Percentiles rank a stretch among this genome's conserved stretches.
Evolutionary conservation across 208 protist species (phyloP).

Genomic region (Crithidia sp.): DNA sequence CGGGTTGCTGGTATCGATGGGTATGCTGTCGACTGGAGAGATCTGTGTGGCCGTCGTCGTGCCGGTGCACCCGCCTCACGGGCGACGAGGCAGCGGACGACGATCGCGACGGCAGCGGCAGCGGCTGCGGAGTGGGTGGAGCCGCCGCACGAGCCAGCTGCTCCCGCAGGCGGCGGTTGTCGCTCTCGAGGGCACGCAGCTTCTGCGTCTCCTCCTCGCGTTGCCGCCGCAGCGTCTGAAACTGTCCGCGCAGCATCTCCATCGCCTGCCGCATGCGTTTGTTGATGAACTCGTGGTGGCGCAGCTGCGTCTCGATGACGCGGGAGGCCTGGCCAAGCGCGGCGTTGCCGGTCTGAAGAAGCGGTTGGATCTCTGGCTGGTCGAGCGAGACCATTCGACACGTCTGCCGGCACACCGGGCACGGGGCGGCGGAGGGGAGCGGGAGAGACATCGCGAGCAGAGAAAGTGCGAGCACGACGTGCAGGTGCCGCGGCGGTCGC

Average conservation of each 20-base stretch:
- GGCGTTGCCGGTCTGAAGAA: constrained; percentile 48
- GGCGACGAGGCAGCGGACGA: neutral
- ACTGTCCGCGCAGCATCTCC: constrained; percentile 58
- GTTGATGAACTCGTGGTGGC: constrained; percentile 62
- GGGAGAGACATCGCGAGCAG: constrained; percentile 69
- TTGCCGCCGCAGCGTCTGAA: constrained; percentile 38
- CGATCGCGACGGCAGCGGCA: neutral
- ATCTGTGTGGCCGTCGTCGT: neutral
- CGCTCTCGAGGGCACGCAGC: constrained; percentile 16
- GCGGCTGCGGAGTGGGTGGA: neutral
- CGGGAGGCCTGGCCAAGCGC: constrained; percentile 37
- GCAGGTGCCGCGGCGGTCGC: constrained; percentile 63
- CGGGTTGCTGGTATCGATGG: neutral
- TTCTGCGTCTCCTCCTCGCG: constrained; percentile 16
- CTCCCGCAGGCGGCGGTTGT: constrained; percentile 21
- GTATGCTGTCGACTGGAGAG: neutral
- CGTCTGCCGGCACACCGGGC: constrained; percentile 70
- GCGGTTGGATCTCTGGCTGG: constrained; percentile 42
- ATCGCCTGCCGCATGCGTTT: constrained; percentile 73
- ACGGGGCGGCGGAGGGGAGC: constrained; percentile 51
- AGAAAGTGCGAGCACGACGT: constrained; percentile 90
- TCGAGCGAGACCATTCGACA: constrained; percentile 49
- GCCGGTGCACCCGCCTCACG: neutral
- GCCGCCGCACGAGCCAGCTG: constrained; percentile 10
- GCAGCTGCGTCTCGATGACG: constrained; percentile 58